Conservation (phyloP, 176 grass and related monocot genomes). For the Eragrostis nindensis region DNA sequence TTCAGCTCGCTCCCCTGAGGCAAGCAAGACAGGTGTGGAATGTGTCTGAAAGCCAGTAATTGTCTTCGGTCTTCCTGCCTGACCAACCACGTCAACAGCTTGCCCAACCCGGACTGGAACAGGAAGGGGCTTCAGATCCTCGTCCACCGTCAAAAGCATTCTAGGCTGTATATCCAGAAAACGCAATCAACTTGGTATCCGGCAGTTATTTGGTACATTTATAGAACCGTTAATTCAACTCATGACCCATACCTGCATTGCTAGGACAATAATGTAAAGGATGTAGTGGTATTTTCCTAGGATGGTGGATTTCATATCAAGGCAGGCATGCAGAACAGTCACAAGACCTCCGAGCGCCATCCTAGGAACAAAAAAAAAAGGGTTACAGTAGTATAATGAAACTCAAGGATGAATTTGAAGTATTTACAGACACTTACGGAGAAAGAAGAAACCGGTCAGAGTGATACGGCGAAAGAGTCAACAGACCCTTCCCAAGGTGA, state of each 20-base stretch:
- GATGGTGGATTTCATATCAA: constrained; percentile 94
- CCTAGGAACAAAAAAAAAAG: constrained; percentile 36
- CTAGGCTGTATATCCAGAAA: constrained; percentile 66
- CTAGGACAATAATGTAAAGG: constrained; percentile 84
- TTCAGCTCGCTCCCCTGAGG: constrained; percentile 90
- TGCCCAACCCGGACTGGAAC: constrained; percentile 96
- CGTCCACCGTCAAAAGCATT: constrained; percentile 96
- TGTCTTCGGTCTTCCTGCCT: constrained; percentile 96
- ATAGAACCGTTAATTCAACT: neutral
- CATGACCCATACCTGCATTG: constrained; percentile 77
- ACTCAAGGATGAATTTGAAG: neutral
- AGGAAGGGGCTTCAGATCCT: constrained; percentile 87
- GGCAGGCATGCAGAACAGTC: constrained; percentile 82
- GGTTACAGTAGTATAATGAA: constrained; percentile 4
- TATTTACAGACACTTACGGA: constrained; percentile 61
- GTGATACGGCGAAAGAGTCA: constrained; percentile 97
- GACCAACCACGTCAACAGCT: constrained; percentile 96
- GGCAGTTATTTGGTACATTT: neutral
- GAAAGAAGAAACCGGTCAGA: constrained; percentile 96
- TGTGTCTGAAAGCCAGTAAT: constrained; percentile 99
- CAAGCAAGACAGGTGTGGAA: constrained; percentile 92
- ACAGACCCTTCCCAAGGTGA: constrained; percentile 94
- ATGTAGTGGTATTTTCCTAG: constrained; percentile 97
- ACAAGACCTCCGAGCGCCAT: constrained; percentile 95
- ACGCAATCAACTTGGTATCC: constrained; percentile 12